Conservation (phyloP, 139 green algal species). For the Raphidocelis subcapitata region DNA sequence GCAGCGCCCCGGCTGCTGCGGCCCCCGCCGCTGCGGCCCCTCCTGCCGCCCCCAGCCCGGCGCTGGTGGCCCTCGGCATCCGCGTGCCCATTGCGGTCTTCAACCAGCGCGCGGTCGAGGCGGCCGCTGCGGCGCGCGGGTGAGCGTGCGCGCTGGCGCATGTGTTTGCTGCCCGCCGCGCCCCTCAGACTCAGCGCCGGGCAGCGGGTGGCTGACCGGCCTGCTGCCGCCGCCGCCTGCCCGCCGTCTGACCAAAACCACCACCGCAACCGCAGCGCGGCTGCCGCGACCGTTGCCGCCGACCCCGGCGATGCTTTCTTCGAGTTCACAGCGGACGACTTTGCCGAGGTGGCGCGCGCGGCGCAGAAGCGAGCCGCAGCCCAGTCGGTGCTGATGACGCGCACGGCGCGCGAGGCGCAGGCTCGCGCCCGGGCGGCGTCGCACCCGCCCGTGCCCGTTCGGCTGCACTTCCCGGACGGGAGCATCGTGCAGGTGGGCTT, state of each 20-base stretch:
- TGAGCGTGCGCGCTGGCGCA: no score
- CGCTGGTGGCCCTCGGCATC: constrained; percentile 5
- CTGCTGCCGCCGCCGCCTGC: no score
- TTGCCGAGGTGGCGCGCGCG: background rate
- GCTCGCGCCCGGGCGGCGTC: background rate
- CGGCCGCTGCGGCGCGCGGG: constrained; percentile 3
- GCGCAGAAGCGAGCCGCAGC: background rate
- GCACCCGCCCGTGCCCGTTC: constrained; percentile 6
- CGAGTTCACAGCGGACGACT: constrained; percentile 16
- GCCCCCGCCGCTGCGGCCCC: background rate
- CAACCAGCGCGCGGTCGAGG: constrained; percentile 11
- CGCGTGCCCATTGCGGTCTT: constrained; percentile 7
- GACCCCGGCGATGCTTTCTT: constrained; percentile 18
- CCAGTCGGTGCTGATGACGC: constrained; percentile 9
- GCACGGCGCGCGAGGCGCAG: constrained; percentile 9
- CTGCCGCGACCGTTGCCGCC: no score
- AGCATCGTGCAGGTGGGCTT: constrained; percentile 14
- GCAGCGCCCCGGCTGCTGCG: background rate
- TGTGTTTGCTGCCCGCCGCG: no score
- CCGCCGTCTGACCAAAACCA: no score
- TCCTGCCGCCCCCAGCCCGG: background rate
- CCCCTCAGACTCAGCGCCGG: no score
- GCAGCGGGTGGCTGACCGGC: no score
- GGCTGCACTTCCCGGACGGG: constrained; percentile 29
- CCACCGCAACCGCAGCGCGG: no score